These are phyloP conservation scores for Herpetomonas samuelpessoai DNA, from an alignment of 208 protist genomes.

Conservation along the genomic window DNA sequence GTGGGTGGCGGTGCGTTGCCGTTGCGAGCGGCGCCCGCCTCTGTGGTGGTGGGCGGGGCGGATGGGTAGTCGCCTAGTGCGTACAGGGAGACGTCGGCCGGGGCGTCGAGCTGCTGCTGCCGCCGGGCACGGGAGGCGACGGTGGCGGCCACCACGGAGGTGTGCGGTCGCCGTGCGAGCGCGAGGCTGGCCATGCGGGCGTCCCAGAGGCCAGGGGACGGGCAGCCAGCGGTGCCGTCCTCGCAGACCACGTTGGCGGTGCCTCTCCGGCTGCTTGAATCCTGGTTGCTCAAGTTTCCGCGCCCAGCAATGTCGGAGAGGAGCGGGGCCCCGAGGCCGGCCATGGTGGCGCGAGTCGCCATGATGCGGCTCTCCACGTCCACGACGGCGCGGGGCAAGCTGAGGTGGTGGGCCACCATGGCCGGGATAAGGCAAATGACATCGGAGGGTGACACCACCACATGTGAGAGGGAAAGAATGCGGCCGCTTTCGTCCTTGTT, in stretches of 20 bases:
- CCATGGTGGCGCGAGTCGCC: constrained; percentile 5
- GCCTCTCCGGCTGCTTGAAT: neutral
- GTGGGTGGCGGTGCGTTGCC: no score
- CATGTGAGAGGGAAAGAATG: constrained; percentile 32
- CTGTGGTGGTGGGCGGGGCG: neutral
- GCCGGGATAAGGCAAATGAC: constrained; percentile 67
- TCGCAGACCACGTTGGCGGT: neutral
- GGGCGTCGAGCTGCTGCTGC: neutral
- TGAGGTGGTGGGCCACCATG: constrained; percentile 62
- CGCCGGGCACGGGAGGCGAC: neutral
- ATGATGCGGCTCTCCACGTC: constrained; percentile 4
- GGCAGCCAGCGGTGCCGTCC: neutral
- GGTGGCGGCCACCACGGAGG: neutral
- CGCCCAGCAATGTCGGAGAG: neutral
- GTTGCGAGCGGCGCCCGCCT: neutral
- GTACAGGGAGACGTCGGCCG: no score
- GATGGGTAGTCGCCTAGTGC: neutral
- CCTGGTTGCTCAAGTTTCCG: neutral
- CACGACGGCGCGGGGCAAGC: constrained; percentile 12
- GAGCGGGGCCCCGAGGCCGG: constrained; percentile 3
- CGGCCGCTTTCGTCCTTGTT: neutral
- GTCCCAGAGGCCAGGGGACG: constrained; percentile 23
- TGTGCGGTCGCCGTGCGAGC: neutral
- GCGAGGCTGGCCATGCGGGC: constrained; percentile 19
- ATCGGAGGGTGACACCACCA: constrained; percentile 57